Percentiles rank a stretch among this genome's conserved stretches.
Conservation (phyloP, 2,329 filamentous ascomycete species). For the Xylariaceae sp. region DNA sequence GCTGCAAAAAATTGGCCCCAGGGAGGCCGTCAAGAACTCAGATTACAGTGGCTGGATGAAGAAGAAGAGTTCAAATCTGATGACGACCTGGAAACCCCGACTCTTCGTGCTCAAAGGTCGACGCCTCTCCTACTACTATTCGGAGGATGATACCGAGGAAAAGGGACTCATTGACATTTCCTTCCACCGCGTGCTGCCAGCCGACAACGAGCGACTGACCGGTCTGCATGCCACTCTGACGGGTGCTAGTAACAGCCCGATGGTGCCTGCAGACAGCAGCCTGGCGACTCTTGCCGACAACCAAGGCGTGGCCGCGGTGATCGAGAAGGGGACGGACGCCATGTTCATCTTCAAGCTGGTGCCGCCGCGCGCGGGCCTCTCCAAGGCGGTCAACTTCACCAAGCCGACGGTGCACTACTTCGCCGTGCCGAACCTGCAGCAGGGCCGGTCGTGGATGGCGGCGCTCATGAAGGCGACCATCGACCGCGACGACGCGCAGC, state of each 20-base stretch:
- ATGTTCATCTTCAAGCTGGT: conserved; percentile 99
- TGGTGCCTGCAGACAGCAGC: conserved; percentile 41
- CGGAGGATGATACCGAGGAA: conserved; percentile 84
- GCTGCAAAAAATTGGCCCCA: conserved; percentile 69
- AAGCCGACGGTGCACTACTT: conserved; percentile 98
- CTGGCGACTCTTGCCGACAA: conserved; percentile 36
- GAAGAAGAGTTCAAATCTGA: conserved; percentile 92
- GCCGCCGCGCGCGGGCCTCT: conserved; percentile 78
- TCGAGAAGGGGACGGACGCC: conserved; percentile 50
- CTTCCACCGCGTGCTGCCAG: conserved; percentile 90
- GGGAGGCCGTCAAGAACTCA: conserved; percentile 75
- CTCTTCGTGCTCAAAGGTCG: conserved; percentile 92
- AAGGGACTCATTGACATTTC: conserved; percentile 97
- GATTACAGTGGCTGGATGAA: conserved; percentile 99
- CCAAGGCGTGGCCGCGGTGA: conserved; percentile 28
- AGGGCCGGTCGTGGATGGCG: conserved; percentile 95
- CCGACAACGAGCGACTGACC: conserved; percentile 83
- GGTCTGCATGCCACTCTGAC: conserved; percentile 88
- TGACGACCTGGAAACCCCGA: conserved; percentile 95
- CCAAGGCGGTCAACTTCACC: conserved; percentile 91
- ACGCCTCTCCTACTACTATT: conserved; percentile 91
- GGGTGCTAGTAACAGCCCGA: conserved; percentile 66
- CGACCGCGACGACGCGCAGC: conserved; percentile 73
- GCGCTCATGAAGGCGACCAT: conserved; percentile 98
- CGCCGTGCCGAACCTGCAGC: conserved; percentile 81